Percentiles rank a stretch among this genome's conserved stretches.
Evolutionary conservation across 306 rosid genomes (phyloP).

Genomic region (Cotoneaster glaucophyllus): DNA sequence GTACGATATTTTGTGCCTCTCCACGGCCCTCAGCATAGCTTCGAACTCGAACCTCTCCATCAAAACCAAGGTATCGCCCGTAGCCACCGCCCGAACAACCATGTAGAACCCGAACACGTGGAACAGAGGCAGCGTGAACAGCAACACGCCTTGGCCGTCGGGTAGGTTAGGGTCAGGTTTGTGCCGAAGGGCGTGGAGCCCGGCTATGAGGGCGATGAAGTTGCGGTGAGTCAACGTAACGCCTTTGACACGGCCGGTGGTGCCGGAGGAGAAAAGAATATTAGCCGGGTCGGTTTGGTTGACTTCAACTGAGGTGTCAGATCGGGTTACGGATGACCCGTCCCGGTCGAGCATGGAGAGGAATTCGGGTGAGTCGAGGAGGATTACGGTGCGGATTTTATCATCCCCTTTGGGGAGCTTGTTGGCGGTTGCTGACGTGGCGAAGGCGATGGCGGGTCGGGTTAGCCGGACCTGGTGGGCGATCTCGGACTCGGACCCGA

Average conservation of each 20-base stretch:
- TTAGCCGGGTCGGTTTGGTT: slow-evolving; percentile 58
- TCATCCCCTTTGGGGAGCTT: slow-evolving; percentile 11
- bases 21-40: slow-evolving; percentile 54
- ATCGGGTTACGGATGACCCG: background rate
- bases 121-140: slow-evolving; percentile 53
- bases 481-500: slow-evolving; percentile 52
- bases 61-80: slow-evolving; percentile 59
- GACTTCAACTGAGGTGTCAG: background rate
- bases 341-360: slow-evolving; percentile 38
- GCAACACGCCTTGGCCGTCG: slow-evolving; percentile 25
- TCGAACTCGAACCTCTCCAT: slow-evolving; percentile 65
- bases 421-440: slow-evolving; percentile 26
- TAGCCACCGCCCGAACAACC: slow-evolving; percentile 36
- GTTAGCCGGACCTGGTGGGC: slow-evolving; percentile 45
- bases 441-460: slow-evolving; percentile 60
- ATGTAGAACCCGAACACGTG: slow-evolving; percentile 71
- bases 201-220: slow-evolving; percentile 39
- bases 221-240: slow-evolving; percentile 57
- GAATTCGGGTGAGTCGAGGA: slow-evolving; percentile 66
- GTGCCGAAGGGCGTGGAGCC: slow-evolving; percentile 16
- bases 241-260: slow-evolving; percentile 81
- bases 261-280: slow-evolving; percentile 78
- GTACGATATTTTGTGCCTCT: slow-evolving; percentile 40
- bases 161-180: background rate
- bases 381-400: background rate